phyloP scores from a whole-genome alignment of 2,329 filamentous ascomycete genomes.

The Alternaria sp. region DNA sequence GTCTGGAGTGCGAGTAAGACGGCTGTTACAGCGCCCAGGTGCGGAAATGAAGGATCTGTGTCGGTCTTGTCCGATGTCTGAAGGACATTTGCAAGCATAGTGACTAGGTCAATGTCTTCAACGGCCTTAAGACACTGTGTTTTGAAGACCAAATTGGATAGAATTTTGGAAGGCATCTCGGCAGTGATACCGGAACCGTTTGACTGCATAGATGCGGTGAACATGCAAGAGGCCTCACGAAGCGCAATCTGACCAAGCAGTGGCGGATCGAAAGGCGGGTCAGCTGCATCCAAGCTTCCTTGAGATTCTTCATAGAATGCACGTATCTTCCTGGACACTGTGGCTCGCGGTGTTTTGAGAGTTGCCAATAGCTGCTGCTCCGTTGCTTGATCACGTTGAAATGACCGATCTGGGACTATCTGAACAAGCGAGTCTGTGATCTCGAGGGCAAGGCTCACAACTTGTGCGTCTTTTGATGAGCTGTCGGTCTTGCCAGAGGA shows the following conservation, averaged over 20 bases:
- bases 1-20: conserved; percentile 45
- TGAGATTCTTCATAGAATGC: conserved; percentile 47
- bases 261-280: conserved; percentile 33
- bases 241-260: conserved; percentile 39
- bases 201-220: conserved; percentile 29
- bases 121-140: conserved; percentile 31
- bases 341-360: conserved; percentile 11
- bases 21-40: conserved; percentile 40
- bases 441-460: conserved; percentile 40
- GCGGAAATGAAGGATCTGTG: conserved; percentile 30
- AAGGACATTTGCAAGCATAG: conserved; percentile 34
- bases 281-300: conserved; percentile 41
- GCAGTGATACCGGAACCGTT: conserved; percentile 15
- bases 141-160: conserved; percentile 45
- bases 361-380: conserved; percentile 10
- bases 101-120: conserved; percentile 34
- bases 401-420: conserved; percentile 45
- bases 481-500: conserved; percentile 27
- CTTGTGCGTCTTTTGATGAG: conserved; percentile 17
- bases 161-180: conserved; percentile 41
- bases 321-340: conserved; percentile 29
- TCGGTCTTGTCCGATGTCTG: not conserved
- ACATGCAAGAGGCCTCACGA: conserved; percentile 39
- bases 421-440: conserved; percentile 48
- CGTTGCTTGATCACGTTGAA: conserved; percentile 20